Evolutionary conservation across 164 flowering plant genomes (phyloP).

Genomic region (Cinnamomum chago): DNA sequence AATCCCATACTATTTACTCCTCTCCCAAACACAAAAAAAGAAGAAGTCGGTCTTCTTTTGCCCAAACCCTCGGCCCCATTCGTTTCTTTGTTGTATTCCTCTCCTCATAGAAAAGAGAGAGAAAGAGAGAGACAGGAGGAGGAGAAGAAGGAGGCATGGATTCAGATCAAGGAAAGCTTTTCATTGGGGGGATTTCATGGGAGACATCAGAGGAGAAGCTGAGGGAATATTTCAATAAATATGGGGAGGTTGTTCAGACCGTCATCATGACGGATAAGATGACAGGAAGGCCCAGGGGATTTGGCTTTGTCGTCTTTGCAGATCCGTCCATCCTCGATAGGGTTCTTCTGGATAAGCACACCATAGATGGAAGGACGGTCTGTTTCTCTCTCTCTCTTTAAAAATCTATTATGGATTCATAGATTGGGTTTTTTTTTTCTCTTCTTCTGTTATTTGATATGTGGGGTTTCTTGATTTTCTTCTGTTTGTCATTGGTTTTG

Average conservation of each 20-base stretch:
- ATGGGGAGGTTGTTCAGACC: conserved; percentile 75
- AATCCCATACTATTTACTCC: no score
- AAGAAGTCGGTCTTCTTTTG: not conserved
- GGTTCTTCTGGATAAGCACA: conserved; percentile 84
- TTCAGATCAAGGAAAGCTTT: conserved; percentile 94
- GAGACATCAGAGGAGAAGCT: conserved; percentile 81
- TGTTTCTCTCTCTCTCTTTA: conserved; percentile 4
- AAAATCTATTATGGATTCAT: no score
- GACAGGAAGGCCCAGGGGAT: conserved; percentile 65
- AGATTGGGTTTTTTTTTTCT: not conserved
- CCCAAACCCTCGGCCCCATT: not conserved
- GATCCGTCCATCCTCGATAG: conserved; percentile 66
- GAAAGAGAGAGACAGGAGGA: not conserved
- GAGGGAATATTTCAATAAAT: conserved; percentile 66
- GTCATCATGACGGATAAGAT: conserved; percentile 77
- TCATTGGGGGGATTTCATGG: conserved; percentile 97
- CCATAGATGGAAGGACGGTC: conserved; percentile 82
- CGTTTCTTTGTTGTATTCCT: not conserved
- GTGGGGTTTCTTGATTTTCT: not conserved
- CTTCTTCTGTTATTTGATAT: not conserved
- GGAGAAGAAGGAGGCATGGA: conserved; percentile 41
- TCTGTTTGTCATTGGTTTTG: not conserved
- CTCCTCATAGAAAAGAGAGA: not conserved
- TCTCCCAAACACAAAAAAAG: no score
- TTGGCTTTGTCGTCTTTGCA: conserved; percentile 69